A percentile compares a stretch with the other conserved stretches of the same genome.
Evolutionary conservation across 306 rosid species (phyloP).

Genomic region (Castanea mollissima): DNA sequence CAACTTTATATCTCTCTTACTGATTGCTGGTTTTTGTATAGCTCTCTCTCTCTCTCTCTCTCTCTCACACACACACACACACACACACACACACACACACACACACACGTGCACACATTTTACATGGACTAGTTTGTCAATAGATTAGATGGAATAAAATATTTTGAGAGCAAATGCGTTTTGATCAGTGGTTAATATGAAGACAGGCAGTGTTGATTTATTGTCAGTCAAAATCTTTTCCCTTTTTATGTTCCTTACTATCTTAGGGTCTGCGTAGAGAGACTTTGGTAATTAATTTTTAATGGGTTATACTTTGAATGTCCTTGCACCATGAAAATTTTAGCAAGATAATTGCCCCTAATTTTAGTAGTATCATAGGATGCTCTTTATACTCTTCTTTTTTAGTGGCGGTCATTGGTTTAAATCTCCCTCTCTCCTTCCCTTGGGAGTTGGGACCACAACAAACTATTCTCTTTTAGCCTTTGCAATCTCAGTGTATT

Average conservation of each 20-base stretch:
- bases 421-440: too few relatives aligned
- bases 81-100: too few relatives aligned
- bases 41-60: background rate
- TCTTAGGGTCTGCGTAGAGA: background rate
- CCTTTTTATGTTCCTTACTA: background rate
- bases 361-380: background rate
- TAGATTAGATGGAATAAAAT: background rate
- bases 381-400: background rate
- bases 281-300: background rate
- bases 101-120: background rate
- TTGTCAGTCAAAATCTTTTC: background rate
- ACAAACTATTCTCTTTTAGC: background rate
- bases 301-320: background rate
- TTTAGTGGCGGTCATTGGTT: too few relatives aligned
- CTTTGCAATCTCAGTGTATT: background rate
- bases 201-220: background rate
- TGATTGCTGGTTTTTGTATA: background rate
- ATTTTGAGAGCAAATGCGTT: background rate
- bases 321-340: background rate
- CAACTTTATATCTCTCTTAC: background rate
- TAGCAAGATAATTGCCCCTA: background rate
- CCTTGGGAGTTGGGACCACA: too few relatives aligned
- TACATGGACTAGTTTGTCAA: background rate
- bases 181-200: background rate
- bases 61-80: too few relatives aligned